These are phyloP conservation scores for Fabrea salina DNA, from an alignment of 169 alveolate genomes.

Conservation along the genomic window DNA sequence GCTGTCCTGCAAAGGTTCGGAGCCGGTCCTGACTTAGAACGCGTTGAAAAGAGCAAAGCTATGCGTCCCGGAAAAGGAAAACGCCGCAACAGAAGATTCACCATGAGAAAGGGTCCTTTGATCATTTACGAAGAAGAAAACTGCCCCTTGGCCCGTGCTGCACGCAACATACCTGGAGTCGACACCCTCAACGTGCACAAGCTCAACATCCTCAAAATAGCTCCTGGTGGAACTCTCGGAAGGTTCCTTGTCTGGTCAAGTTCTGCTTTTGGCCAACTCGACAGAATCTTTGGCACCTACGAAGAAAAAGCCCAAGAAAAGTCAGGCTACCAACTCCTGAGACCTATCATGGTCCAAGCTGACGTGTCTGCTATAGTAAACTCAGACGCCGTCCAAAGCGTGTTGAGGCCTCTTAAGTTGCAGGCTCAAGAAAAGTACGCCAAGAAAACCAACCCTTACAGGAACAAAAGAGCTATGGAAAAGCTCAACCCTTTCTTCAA, in stretches of 20 bases:
- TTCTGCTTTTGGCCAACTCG: constrained; percentile 92
- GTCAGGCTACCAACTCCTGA: constrained; percentile 74
- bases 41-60: constrained; percentile 73
- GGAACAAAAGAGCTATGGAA: constrained; percentile 66
- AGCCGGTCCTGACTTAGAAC: constrained; percentile 86
- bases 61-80: constrained; percentile 95
- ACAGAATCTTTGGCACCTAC: constrained; percentile 89
- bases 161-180: constrained; percentile 98
- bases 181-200: constrained; percentile 94
- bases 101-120: constrained; percentile 96
- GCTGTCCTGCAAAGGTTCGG: constrained; percentile 85
- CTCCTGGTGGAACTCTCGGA: constrained; percentile 99
- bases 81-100: constrained; percentile 94
- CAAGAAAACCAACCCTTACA: constrained; percentile 78
- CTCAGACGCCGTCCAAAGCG: constrained; percentile 94
- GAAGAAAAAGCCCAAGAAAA: constrained; percentile 45
- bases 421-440: constrained; percentile 42
- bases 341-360: constrained; percentile 88
- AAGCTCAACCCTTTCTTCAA: constrained; percentile 70
- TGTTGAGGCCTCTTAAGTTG: constrained; percentile 77
- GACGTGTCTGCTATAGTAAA: constrained; percentile 95
- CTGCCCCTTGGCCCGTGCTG: constrained; percentile 90
- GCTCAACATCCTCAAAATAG: constrained; percentile 95
- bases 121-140: constrained; percentile 92
- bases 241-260: constrained; percentile 96